Evolutionary conservation across 805 yeast genomes (phyloP).

Genomic region (Starmerella floricola): DNA sequence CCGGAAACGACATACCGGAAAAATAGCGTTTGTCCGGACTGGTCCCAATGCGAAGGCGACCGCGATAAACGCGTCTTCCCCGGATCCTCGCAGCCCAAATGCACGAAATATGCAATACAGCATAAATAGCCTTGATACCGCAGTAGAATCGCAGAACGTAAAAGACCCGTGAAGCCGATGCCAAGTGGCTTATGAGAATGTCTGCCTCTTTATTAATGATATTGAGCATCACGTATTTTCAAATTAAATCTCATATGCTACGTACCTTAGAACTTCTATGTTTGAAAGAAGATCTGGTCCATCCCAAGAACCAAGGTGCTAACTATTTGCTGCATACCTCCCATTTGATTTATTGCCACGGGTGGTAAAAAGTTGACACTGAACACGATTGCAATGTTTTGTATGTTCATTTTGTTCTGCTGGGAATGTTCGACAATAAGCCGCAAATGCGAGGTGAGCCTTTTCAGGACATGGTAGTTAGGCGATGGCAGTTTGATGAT

Average conservation of each 20-base stretch:
- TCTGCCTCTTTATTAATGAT: no score
- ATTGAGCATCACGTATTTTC: no score
- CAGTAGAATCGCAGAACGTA: no score
- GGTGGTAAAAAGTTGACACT: conserved; percentile 46
- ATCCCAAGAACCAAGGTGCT: conserved; percentile 35
- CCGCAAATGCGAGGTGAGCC: conserved; percentile 57
- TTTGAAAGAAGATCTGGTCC: conserved; percentile 23
- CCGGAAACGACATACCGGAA: no score
- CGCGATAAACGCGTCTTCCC: no score
- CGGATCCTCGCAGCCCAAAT: no score
- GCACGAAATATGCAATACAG: no score
- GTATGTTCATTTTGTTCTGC: conserved; percentile 73
- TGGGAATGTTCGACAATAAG: conserved; percentile 55
- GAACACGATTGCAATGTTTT: conserved; percentile 82
- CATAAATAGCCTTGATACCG: no score
- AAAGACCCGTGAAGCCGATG: no score
- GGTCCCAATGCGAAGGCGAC: no score
- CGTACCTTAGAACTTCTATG: neutral
- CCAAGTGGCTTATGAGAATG: no score
- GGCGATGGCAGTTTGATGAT: conserved; percentile 44
- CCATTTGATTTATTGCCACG: conserved; percentile 39
- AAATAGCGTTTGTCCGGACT: no score
- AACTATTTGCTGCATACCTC: conserved; percentile 43
- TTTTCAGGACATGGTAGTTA: conserved; percentile 56
- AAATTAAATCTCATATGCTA: neutral